Base-by-base conservation (phyloP, 768 basidiomycete genomes). In the Leccinum aurantiacum region DNA sequence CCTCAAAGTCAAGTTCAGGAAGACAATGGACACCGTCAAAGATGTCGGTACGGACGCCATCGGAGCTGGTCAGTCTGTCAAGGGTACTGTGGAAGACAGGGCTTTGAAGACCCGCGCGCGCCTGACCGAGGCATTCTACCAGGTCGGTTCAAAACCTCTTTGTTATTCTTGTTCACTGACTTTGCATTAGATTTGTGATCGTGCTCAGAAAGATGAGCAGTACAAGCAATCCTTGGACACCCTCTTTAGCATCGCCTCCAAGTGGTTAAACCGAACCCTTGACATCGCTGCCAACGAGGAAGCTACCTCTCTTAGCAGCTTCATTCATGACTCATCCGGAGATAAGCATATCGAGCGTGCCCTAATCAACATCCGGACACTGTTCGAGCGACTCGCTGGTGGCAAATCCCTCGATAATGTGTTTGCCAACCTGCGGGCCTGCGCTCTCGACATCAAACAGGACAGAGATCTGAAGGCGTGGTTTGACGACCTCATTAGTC, bases 1-100 rank as follows among this genome's bases (percentile, higher is more conserved):
- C 79, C n/a, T n/a, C n/a, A n/a, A n/a, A n/a, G n/a, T n/a, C n/a
- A 76, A 79, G 27, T 91, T 87, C 68, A 85, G 89, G 72, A 82
- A 82, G 63, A 79, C 84, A 0, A 86, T 90, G 83, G 89, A 89
- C 31, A 80, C 79, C 0, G 76, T 83, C 10, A 90, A 87, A 68
- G 79, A 74, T 11, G 77, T 75, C 0, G 89, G 89, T 7, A 82
- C 80, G 0, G 76, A 75, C 33, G 80, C 78, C 8, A 90, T 90
- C 27, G 86, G 83, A 4, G 76, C 75, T 0, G 75, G 77, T 3
- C 84, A 88, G 65, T 69, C 71, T 1, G 77, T 78, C 3, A 74
- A 76, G 4, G 71, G 67, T 0, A 75, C 77, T 6, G 71, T 76
- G 1, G 72, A 86, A 62, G 82, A 87, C 13, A 69, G 76, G 41